Evolutionary conservation across 306 rosid genomes (phyloP), one percentile per base, ranked within the genome.

Genomic region (Cucurbita moschata): DNA sequence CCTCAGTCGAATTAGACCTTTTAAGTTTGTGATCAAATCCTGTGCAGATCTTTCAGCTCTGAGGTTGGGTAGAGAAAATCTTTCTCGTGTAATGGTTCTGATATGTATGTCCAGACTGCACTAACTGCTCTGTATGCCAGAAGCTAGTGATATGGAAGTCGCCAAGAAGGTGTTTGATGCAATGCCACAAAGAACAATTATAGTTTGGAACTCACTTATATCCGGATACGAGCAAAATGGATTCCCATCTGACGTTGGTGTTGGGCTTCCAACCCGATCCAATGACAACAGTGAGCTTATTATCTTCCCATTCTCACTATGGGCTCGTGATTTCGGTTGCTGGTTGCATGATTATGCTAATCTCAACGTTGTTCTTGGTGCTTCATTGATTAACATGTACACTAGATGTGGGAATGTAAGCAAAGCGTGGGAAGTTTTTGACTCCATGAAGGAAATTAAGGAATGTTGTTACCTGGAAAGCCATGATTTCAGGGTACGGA

Each of bases 401-500:
- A 82, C 90, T 19, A 80, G 96, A 79, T 90, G 98, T 35, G 97
- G 96, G 39, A 79, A 86, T 59, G 85, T 87, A 30, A 79, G 70
- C 9, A 86, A 81, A 75, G 92, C 95, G 0, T 81, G 85, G 47
- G 83, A 66, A 11, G 86, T 90, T 70, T 94, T 94, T 38, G 91
- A 90, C 81, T 85, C 76, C 16, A 79, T 90, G 87, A 57, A 76
- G 4, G 90, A 89, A 38, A 30, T 30, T 30, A 30, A 63, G 85
- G 75, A 94, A 89, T 79, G 97, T 90, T 21, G 81, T 86, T 80
- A 79, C 90, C 9, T 94, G 98, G 97, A 94, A 97, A 0, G 89
- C 97, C 56, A 90, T 94, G 93, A 87, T 94, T 65, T 89, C 94
- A 5, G 97, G 94, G 75, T 90, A 89, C 60, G 98, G 95, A 35